Base-by-base conservation (phyloP, 2,329 filamentous ascomycete species). In the Ceratocystis albifundus region DNA sequence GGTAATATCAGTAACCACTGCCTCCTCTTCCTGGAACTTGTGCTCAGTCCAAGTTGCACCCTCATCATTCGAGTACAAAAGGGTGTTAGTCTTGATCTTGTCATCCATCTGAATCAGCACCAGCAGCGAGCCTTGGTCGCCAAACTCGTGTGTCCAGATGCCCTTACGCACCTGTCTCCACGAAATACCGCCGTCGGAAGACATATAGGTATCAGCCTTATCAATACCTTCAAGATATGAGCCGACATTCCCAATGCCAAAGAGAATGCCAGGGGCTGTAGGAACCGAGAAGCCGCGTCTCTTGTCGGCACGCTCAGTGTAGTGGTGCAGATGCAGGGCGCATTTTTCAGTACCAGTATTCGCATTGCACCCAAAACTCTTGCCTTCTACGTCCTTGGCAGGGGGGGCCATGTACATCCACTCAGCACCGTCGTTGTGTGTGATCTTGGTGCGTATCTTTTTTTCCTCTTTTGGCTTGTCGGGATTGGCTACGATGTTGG, bases 191-290 rank as follows among this genome's bases (percentile, higher is more conserved):
- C 88, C 94, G 74, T 99, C 92, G 0, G 82, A 82, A 10, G 90
- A 95, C 79, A 97, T 88, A 77, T 93, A 99, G 0, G 93, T 97
- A 73, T 94, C 88, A 15, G 88, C 88, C 17, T 93, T 85, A 65
- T 88, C 84, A 69, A 85, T 80, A 32, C 80, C 78, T 6, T 80
- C 82, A 59, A 96, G 82, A 68, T 80, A 80, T 17, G 79, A 74
- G 10, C 95, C 95, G 8, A 99, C 91, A 72, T 97, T 99, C 70
- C 94, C 94, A 69, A 91, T 84, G 17, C 85, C 94, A 73, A 99
- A 87, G 84, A 97, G 90, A 65, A 99, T 76, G 10, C 94, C 95
- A 46, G 96, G 84, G 0, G 94, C 93, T 2, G 89, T 91, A 61
- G 86, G 84, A 1, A 92, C 96, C 7, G 90, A 94, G 75, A 89